Percentiles rank a stretch among this genome's conserved stretches.
These are phyloP conservation scores for Eragrostis nindensis DNA, from an alignment of 176 grass and related monocot species.

Conservation along the genomic window DNA sequence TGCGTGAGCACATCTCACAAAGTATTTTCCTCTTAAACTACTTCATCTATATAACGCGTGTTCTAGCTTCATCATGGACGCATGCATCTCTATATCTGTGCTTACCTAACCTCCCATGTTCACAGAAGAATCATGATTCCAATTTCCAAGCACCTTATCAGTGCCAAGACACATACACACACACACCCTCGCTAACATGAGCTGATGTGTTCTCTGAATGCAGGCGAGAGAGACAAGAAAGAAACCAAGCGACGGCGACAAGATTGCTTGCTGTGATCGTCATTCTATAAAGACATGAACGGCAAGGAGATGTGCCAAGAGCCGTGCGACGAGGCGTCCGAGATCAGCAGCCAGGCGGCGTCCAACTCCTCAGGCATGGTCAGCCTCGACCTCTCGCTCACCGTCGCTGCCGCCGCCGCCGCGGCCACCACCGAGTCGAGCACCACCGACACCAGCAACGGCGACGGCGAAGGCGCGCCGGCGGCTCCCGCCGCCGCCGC, in stretches of 20 bases:
- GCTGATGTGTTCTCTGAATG: slow-evolving; percentile 24
- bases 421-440: slow-evolving; percentile 46
- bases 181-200: slow-evolving; percentile 25
- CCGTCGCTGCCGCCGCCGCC: slow-evolving; percentile 33
- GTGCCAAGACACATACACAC: not conserved
- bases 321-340: slow-evolving; percentile 52
- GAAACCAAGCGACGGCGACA: not conserved
- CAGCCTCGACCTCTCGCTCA: slow-evolving; percentile 55
- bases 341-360: slow-evolving; percentile 63
- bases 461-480: not conserved
- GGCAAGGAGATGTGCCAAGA: slow-evolving; percentile 40
- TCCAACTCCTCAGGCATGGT: slow-evolving; percentile 43
- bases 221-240: slow-evolving; percentile 48
- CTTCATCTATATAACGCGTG: not conserved
- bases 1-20: slow-evolving; percentile 13
- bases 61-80: slow-evolving; percentile 17
- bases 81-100: slow-evolving; percentile 11
- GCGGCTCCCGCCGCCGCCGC: not conserved
- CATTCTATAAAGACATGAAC: slow-evolving; percentile 49
- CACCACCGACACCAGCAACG: slow-evolving; percentile 54
- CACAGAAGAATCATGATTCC: slow-evolving; percentile 36
- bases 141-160: slow-evolving; percentile 19
- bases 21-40: not conserved
- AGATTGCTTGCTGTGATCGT: not conserved
- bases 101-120: slow-evolving; percentile 36